Percentiles rank a stretch among this genome's conserved stretches.
phyloP scores from a whole-genome alignment of 495 filamentous ascomycete species.

The Talaromyces trachyspermus region DNA sequence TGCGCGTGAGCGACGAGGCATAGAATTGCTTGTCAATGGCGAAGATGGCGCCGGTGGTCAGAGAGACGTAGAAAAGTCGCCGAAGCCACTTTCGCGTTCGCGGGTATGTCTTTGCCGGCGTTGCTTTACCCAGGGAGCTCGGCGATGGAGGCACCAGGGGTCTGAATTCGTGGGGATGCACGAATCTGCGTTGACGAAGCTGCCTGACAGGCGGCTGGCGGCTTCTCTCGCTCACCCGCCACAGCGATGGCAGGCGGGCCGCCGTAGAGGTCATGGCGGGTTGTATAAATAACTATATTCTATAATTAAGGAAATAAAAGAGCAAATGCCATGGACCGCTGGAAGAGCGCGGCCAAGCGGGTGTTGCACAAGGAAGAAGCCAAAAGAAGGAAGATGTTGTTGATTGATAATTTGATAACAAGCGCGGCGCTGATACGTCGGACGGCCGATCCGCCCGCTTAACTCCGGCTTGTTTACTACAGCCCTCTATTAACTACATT shows the following conservation, averaged over 20 bases:
- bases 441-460: too few relatives aligned
- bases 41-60: constrained; percentile 52
- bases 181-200: constrained; percentile 3
- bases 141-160: constrained; percentile 78
- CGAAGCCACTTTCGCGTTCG: constrained; percentile 69
- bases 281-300: too few relatives aligned
- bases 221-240: too few relatives aligned
- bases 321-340: too few relatives aligned
- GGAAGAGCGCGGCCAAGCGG: too few relatives aligned
- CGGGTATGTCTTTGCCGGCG: constrained; percentile 53
- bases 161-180: constrained; percentile 37
- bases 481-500: too few relatives aligned
- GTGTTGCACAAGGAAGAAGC: too few relatives aligned
- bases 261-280: background rate
- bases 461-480: too few relatives aligned
- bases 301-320: too few relatives aligned
- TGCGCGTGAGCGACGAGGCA: constrained; percentile 69
- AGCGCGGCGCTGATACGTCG: too few relatives aligned
- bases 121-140: constrained; percentile 65
- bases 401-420: too few relatives aligned
- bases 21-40: constrained; percentile 65
- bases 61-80: constrained; percentile 57
- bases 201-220: background rate
- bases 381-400: too few relatives aligned
- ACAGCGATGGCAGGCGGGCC: background rate